Evolutionary conservation across 495 filamentous ascomycete species (phyloP).

Genomic region (Saxophila tyrrhenica): DNA sequence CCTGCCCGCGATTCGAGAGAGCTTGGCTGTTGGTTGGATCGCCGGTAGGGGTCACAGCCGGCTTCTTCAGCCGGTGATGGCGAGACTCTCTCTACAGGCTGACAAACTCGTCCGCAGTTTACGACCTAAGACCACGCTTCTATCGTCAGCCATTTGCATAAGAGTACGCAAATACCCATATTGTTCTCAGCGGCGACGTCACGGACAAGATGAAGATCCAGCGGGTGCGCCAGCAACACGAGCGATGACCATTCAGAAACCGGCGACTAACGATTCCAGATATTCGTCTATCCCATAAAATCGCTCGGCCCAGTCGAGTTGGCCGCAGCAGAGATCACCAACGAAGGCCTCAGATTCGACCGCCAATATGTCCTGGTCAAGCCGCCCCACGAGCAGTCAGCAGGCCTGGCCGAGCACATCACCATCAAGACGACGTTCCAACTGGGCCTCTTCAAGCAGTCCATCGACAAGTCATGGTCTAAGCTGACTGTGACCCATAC

Average conservation of each 20-base stretch:
- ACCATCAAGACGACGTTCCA: conserved; percentile 18
- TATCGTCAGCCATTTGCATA: not conserved
- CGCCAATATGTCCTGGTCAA: conserved; percentile 19
- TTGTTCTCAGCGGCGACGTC: not conserved
- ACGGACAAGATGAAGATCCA: conserved; percentile 16
- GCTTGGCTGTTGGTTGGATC: no score
- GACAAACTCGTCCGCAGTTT: not conserved
- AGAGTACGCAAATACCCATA: not conserved
- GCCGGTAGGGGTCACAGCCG: no score
- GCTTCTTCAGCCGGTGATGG: no score
- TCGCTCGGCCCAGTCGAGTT: conserved; percentile 16
- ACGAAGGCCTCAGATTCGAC: conserved; percentile 19
- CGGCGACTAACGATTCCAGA: not conserved
- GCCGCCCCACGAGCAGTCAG: conserved; percentile 8
- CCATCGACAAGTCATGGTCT: conserved; percentile 18
- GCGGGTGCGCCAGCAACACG: conserved; percentile 3
- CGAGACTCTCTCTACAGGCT: not conserved
- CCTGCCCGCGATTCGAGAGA: no score
- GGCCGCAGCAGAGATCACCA: conserved; percentile 15
- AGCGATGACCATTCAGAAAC: not conserved
- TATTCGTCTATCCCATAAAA: conserved; percentile 20
- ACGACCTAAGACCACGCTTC: not conserved
- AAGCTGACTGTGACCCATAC: conserved; percentile 18
- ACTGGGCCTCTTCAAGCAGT: conserved; percentile 14
- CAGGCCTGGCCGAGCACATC: conserved; percentile 14